Evolutionary conservation across 768 basidiomycete species (phyloP).

Genomic region (Phlegmacium glaucopus): DNA sequence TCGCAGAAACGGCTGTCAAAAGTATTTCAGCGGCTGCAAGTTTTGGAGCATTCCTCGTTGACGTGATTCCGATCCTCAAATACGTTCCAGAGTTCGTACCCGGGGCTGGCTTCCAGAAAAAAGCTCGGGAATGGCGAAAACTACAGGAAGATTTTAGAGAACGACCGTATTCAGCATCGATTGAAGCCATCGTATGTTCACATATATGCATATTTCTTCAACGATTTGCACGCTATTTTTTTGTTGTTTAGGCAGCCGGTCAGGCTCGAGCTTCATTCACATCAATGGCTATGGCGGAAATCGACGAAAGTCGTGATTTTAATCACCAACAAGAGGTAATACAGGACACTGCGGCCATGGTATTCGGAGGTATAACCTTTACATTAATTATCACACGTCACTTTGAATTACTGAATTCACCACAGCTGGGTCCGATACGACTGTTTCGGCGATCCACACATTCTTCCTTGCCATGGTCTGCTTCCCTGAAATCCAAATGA

Average conservation of each 20-base stretch:
- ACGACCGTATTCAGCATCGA: conserved; percentile 29
- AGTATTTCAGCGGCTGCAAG: conserved; percentile 30
- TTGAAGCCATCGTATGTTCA: conserved; percentile 23
- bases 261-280: conserved; percentile 20
- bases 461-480: conserved; percentile 39
- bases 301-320: conserved; percentile 16
- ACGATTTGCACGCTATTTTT: too few relatives aligned
- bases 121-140: conserved; percentile 43
- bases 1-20: conserved; percentile 36
- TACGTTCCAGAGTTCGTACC: conserved; percentile 57
- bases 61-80: conserved; percentile 34
- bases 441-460: conserved; percentile 19
- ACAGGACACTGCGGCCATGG: conserved; percentile 38
- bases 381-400: background rate
- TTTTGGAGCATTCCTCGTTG: conserved; percentile 46
- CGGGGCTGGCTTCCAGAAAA: conserved; percentile 54
- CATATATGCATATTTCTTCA: too few relatives aligned
- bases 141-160: conserved; percentile 33
- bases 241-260: conserved; percentile 13
- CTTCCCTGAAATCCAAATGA: conserved; percentile 34
- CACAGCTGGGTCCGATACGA: conserved; percentile 26
- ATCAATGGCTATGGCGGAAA: conserved; percentile 16
- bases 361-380: conserved; percentile 24
- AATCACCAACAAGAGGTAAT: conserved; percentile 20
- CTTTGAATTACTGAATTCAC: conserved; percentile 6